Base-by-base conservation (phyloP, 1,284 basidiomycete genomes). In the Ganoderma lucidum region DNA sequence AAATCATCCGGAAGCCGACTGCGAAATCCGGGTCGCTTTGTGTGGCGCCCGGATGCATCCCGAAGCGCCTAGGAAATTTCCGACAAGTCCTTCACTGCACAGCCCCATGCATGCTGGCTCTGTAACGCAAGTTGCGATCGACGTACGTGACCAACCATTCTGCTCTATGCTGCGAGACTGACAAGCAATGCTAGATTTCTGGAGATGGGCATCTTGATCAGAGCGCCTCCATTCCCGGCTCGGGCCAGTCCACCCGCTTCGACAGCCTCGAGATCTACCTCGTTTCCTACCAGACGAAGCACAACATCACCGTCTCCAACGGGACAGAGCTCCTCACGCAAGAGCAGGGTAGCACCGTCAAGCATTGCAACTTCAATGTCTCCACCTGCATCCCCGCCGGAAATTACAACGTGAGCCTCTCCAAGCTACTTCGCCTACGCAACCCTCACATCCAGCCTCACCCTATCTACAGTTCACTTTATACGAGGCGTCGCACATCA, bases 261-360 rank as follows among this genome's bases (percentile, higher is more conserved):
- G 81, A 84, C 69, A 80, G 78, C 37, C 77, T 88, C 32, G 81
- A 86, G 65, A 83, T 88, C 53, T 89, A 83, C 73, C 80, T 88
- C 41, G 81, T 86, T 15, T 88, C 86, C 9, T 79, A 80, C 28
- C 73, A 81, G 67, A 81, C 78, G 45, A 77, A 80, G 42, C 68
- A 82, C 32, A 88, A 88, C 73, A 70, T 85, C 39, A 87, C 86
- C 19, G 83, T 88, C 28, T 83, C 85, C 17, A 72, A 77, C 35
- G 84, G 83, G 9, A 74, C 84, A 6, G 75, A 68, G 12, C 73
- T 88, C 37, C 78, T 87, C 23, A 78, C 75, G 6, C 78, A 80
- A 55, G 84, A 86, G 74, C 74, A 71, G 6, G 83, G 84, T 12
- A 82, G 80, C 71, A 85, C 84, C 55, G 87, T 88, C 56, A 84